A percentile compares a stretch with the other conserved stretches of the same genome.
phyloP scores from a whole-genome alignment of 75 land plant genomes.

The Sequoiadendron giganteum region DNA sequence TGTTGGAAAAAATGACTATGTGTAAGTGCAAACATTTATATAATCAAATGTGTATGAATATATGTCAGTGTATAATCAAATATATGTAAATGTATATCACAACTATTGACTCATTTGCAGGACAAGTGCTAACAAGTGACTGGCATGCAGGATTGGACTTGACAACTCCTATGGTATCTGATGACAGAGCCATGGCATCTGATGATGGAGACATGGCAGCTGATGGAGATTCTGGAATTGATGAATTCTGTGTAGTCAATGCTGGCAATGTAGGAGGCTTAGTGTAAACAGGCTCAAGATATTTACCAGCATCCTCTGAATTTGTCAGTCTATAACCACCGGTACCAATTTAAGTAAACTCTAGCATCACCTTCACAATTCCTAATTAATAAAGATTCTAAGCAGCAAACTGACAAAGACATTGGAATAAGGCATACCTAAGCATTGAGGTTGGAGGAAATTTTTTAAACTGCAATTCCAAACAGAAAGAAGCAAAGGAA shows the following conservation, averaged over 20 bases:
- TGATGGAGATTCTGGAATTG: neutral
- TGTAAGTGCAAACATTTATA: too few species aligned
- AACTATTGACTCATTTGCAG: neutral
- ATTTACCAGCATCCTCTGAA: neutral
- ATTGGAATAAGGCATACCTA: constrained; percentile 33
- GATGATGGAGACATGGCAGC: neutral
- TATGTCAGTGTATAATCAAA: too few species aligned
- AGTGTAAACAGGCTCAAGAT: neutral
- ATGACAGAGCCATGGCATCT: too few species aligned
- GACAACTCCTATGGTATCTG: neutral
- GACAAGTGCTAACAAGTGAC: neutral
- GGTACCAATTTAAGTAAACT: neutral
- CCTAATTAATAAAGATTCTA: neutral
- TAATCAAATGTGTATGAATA: too few species aligned
- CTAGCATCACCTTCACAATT: neutral
- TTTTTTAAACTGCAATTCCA: constrained; percentile 38
- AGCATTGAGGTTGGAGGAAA: constrained; percentile 62
- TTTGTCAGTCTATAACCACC: neutral
- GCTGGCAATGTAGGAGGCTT: neutral
- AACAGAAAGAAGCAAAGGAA: constrained; percentile 1
- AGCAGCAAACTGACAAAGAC: neutral
- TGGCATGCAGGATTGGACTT: neutral
- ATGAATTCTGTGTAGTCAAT: neutral
- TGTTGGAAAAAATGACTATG: too few species aligned
- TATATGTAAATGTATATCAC: too few species aligned